Evolutionary conservation across 73 alveolate species (phyloP).

Genomic region (Tetrahymena borealis): DNA sequence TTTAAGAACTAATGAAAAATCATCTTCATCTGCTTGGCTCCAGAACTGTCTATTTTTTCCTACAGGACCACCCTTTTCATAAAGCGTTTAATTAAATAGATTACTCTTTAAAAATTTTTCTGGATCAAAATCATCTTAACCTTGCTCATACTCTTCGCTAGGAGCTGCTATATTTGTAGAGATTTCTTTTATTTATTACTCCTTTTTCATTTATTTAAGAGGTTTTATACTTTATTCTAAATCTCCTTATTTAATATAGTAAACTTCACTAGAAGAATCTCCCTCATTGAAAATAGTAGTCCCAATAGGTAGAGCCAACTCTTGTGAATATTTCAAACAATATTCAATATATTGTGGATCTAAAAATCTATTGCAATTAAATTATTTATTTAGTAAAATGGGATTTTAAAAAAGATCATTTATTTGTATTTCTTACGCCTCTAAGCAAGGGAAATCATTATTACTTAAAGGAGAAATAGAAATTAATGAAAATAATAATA

Average conservation of each 20-base stretch:
- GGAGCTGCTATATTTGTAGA: neutral
- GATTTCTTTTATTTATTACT: neutral
- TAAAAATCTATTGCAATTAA: neutral
- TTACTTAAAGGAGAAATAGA: too few species aligned
- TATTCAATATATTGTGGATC: neutral
- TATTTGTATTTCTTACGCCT: too few species aligned
- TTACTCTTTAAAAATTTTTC: neutral
- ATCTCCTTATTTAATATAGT: neutral
- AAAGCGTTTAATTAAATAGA: neutral
- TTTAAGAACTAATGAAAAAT: neutral
- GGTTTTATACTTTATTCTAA: neutral
- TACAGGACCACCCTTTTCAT: neutral
- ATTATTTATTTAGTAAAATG: neutral
- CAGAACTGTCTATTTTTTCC: neutral
- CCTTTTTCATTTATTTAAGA: neutral
- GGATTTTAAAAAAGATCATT: too few species aligned
- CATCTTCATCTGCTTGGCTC: neutral
- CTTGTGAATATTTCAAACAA: neutral
- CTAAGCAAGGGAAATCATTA: too few species aligned
- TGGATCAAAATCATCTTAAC: neutral
- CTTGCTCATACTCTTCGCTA: neutral
- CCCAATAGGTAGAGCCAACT: neutral
- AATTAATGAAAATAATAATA: too few species aligned
- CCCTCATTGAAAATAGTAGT: neutral
- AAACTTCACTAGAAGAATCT: neutral